Evolutionary conservation across 2,329 filamentous ascomycete genomes (phyloP), one percentile per base, ranked within the genome.

Genomic region (Calonectria ilicicola): DNA sequence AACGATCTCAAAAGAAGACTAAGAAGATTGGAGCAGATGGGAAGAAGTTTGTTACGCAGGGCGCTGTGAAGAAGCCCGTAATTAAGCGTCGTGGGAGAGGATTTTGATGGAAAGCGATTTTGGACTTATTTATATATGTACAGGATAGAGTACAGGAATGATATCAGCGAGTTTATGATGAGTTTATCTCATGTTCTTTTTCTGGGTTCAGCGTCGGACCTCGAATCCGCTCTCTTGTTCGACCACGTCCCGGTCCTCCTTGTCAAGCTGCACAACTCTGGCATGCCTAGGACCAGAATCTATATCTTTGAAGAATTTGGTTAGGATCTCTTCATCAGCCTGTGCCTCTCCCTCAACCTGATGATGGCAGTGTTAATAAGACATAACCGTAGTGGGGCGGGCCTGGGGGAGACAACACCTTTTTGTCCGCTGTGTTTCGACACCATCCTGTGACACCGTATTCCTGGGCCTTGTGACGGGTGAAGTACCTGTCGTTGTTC

Each of bases 271-370:
- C 44, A 91, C 91, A 0, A 98, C 96, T 27, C 89, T 89, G 1
- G 96, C 92, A 68, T 91, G 87, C 1, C 88, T 86, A 0, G 96
- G 96, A 0, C 96, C 96, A 65, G 91, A 89, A 79, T 95, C 89
- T 58, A 98, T 86, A 74, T 95, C 92, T 77, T 93, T 91, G 42
- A 98, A 85, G 76, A 98, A 93, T 68, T 91, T 89, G 65, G 91
- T 84, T 29, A 98, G 82, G 2, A 89, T 84, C 0, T 91, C 88
- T 1, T 92, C 88, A 2, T 90, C 87, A 35, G 95, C 96, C 82
- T 98, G 96, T 6, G 93, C 95, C 85, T 98, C 96, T 29, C 96
- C 96, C 80, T 95, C 91, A 58, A 98, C 96, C 95, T 98, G 58
- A 79, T 84, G 65, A 27, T 14, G n/a, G 6, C n/a, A 65, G 17